Evolutionary conservation across 2,329 filamentous ascomycete species (phyloP), one percentile per base, ranked within the genome.

Genomic region (Sporothrix brasiliensis): DNA sequence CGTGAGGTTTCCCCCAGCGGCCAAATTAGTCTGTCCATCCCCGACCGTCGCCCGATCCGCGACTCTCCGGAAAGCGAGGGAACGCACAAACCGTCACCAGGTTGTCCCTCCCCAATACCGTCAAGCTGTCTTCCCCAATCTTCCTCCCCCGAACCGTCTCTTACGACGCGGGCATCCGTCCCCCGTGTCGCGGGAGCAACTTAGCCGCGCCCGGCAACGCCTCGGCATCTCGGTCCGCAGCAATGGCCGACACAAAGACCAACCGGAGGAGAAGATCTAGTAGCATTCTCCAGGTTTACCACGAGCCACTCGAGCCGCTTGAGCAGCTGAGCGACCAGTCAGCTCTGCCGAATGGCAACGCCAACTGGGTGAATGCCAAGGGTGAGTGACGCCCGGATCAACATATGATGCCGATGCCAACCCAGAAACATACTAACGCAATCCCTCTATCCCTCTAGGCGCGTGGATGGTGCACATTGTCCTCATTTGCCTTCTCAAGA

Each of bases 351-450:
- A 99, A 99, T 78, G 83, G 97, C 78, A 99, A 99, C 81, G 93
- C 95, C 76, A 92, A 97, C 83, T 99, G 95, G 95, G 96, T 97
- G 75, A 98, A 98, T 81, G 92, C 94, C 77, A 99, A 99, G 89
- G 95, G 95, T 98, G 83, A 82, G 87, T 65, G 16, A 16, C 7
- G 41, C 14, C 41, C 13, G 30, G 6, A 4, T 34, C 30, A 6
- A 4, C 30, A 6, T 34, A 44, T 44, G 11, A 13, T 44, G 41
- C 11, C 5, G 14, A 44, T 44, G 34, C 5, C 5, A 24, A 7
- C n/a, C 3, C 7, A 11, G 39, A 49, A 16, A 49, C 65, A 76
- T 71, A 41, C 61, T 49, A 49, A 63, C 9, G 47, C 3, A 27
- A 21, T 5, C 47, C 7, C 47, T 16, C n/a, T 50, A 4, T 50